Evolutionary conservation across 371 early-diverging fungal genomes (phyloP), one percentile per base, ranked within the genome.

Genomic region (Nosema muscidifuracis): DNA sequence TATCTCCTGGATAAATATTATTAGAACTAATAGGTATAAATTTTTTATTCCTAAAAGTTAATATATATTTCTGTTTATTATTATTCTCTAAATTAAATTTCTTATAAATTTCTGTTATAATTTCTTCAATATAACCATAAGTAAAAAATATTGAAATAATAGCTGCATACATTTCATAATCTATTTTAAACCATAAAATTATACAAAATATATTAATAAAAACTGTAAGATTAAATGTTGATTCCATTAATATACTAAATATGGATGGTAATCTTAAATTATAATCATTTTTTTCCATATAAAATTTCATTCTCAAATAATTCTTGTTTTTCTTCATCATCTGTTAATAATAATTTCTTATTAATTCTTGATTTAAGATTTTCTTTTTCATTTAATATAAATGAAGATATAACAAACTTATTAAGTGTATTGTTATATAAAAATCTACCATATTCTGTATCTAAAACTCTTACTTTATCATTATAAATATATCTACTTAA

Each of bases 1-100:
- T 20, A 67, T 80, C 79, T 13, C 77, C 79, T 20, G 80, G 69
- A 42, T 73, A 75, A 9, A 82, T 33, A 15, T 78, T 69, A 34
- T 34, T 42, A 16, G 65, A 34, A 60, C 64, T 38, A 33, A 76
- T 63, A 7, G 34, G 3, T 28, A 50, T 40, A 56, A 66, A 68
- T 26, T n/a, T 61, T 13, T 67, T 71, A 26, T 74, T 55, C n/a
- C 60, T 43, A 44, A 82, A 65, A 18, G 72, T 31, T 33, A 30
- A 61, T 2, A 68, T 44, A n/a, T 26, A 60, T 13, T 72, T 67
- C 34, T 34, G 40, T 24, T 38, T 64, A 33, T 43, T 15, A 22
- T 74, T 43, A 38, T 67, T 42, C 13, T 44, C 34, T 22, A 63
- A 63, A 36, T 53, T 61, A n/a, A 33, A 62, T 51, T 65, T 79